These are phyloP conservation scores for Penicillium olsonii DNA, from an alignment of 2,329 filamentous ascomycete species.

Conservation along the genomic window DNA sequence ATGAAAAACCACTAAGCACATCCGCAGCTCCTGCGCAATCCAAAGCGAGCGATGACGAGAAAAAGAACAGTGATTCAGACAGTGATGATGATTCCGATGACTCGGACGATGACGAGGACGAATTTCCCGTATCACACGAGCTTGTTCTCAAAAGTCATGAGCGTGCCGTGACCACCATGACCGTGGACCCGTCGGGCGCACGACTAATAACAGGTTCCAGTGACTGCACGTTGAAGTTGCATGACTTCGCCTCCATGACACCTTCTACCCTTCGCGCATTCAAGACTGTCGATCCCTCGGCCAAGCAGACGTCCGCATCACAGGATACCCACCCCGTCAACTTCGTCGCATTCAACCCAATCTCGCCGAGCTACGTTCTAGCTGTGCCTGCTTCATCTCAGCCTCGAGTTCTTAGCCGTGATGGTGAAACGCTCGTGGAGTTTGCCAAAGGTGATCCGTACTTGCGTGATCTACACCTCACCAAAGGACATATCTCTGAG, in stretches of 20 bases:
- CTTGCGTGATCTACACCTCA: conserved; percentile 93
- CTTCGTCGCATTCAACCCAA: conserved; percentile 81
- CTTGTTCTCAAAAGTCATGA: conserved; percentile 91
- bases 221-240: conserved; percentile 87
- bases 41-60: conserved; percentile 29
- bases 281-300: conserved; percentile 84
- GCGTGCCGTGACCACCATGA: conserved; percentile 77
- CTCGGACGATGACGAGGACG: conserved; percentile 71
- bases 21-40: conserved; percentile 25
- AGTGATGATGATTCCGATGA: conserved; percentile 51
- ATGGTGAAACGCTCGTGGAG: conserved; percentile 81
- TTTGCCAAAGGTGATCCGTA: conserved; percentile 99
- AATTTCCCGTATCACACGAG: conserved; percentile 91
- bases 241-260: conserved; percentile 95
- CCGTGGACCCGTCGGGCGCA: conserved; percentile 81
- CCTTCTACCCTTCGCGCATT: conserved; percentile 92
- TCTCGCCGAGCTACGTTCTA: conserved; percentile 76
- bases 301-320: conserved; percentile 68
- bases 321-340: conserved; percentile 87
- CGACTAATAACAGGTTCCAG: conserved; percentile 87
- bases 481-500: conserved; percentile 93
- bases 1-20: conserved; percentile 27
- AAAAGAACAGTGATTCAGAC: conserved; percentile 42
- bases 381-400: conserved; percentile 88
- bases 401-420: conserved; percentile 83